Evolutionary conservation across 805 yeast genomes (phyloP), one percentile per base, ranked within the genome.

Genomic region (Candida ovalis): DNA sequence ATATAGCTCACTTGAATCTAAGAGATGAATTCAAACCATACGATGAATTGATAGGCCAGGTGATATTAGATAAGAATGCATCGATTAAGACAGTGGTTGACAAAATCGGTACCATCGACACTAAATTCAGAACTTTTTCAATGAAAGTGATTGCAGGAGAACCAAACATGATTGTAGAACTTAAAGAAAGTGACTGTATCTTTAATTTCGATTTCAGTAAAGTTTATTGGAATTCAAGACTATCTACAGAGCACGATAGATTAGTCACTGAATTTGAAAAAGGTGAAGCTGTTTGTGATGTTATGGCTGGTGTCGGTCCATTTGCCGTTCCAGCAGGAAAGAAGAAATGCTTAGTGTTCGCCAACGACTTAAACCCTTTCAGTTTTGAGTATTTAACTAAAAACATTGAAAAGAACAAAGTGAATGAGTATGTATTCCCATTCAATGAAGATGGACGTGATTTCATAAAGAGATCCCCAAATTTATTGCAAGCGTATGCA

Each of bases 231-330:
- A 94, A 94, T 64, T 88, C 97, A 15, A 78, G 99, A 56, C 73
- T 94, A 44, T 92, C 90, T 56, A 88, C 96, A 0, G 99, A 94
- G 60, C 99, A 94, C 66, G 92, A 82, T 42, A 73, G 98, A 50
- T 69, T 94, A 39, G 84, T 94, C 3, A 63, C 69, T 1, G 61
- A 68, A 35, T 73, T 72, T 49, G 85, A 87, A 58, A 58, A 77
- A 38, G 85, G 86, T 9, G 86, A 85, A 50, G 86, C 89, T 6
- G 86, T 95, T 0, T 88, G 89, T 59, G 99, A 94, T 70, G 97
- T 90, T 0, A 88, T 95, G 81, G 98, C 97, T 0, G 99, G 99
- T 42, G 98, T 94, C 1, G 99, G 99, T 0, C 99, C 99, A 4
- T 94, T 95, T 71, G 92, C 96, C 1, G 81, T 94, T 1, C 99